phyloP scores from a whole-genome alignment of 78 protist species.

The Dictyostelium brefeldianum region DNA sequence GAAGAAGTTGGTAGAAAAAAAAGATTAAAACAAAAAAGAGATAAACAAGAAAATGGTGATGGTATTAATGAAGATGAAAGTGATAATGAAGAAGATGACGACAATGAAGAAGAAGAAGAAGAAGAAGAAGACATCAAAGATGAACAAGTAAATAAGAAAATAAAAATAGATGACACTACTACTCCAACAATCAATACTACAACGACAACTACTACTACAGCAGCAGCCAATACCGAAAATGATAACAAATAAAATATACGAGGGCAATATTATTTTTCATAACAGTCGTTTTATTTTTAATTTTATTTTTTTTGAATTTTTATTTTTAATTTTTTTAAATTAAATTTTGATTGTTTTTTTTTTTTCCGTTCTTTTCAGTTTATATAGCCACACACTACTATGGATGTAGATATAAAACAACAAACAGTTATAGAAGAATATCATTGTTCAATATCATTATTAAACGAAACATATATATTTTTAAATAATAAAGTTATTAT shows the following conservation, averaged over 20 bases:
- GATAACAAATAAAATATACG: too few relatives aligned
- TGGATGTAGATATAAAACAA: too few relatives aligned
- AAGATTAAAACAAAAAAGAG: background rate
- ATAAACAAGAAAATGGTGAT: conserved; percentile 6
- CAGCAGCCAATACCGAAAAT: too few relatives aligned
- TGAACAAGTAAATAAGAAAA: background rate
- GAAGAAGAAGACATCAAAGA: background rate
- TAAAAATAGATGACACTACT: background rate
- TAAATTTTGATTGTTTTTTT: too few relatives aligned
- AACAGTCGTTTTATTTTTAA: too few relatives aligned
- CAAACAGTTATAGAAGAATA: background rate
- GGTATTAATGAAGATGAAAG: background rate
- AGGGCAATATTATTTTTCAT: too few relatives aligned
- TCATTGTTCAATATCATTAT: background rate
- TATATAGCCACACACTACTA: too few relatives aligned
- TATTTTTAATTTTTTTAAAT: too few relatives aligned
- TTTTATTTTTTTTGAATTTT: too few relatives aligned
- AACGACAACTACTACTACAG: too few relatives aligned
- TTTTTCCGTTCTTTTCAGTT: too few relatives aligned
- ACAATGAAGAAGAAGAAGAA: conserved; percentile 12
- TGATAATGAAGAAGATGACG: conserved; percentile 4
- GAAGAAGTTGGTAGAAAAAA: background rate
- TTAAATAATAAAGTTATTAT: background rate
- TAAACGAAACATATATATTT: conserved; percentile 1
- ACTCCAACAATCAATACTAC: too few relatives aligned